Evolutionary conservation across 345 rosid genomes (phyloP), one percentile per base, ranked within the genome.

Genomic region (Linum trigynum): DNA sequence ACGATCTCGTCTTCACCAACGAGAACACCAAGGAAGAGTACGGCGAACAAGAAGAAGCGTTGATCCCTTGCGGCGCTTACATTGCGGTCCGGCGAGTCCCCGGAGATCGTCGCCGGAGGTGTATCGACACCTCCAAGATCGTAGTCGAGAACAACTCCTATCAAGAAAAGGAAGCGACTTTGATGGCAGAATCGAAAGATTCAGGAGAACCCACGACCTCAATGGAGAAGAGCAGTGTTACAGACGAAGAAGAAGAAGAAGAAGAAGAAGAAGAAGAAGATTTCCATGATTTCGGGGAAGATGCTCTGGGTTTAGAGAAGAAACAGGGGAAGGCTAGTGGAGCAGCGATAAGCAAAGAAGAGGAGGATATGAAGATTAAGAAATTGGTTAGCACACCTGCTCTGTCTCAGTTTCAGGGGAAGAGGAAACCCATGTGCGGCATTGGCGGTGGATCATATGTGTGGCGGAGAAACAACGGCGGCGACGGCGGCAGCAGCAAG

Each of bases 41-140:
- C 59, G 17, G 5, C 59, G 32, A 23, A 23, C 32, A 23, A 23
- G 59, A 56, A 15, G 59, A 56, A 0, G 16, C 59, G 17, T 16
- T 56, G 17, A 56, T 56, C 59, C 6, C 35, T 4, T 3, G n/a
- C 59, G 35, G 35, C 5, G 5, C 59, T 56, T 4, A 0, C 7
- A 16, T 56, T 2, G n/a, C 15, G 9, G 7, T 56, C 17, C 59
- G 59, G 9, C 59, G 16, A 5, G 59, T 56, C 15, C 59, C 59
- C 35, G 59, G 59, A 15, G 59, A 56, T 32, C 16, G 59, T n/a
- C 59, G 59, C 32, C 59, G 59, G 32, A 11, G 59, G 59, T 32
- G 32, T 2, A 56, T 56, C 32, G 59, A 56, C 35, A 56, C 35
- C 17, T n/a, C 59, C 5, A 12, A 12, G 7, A 56, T 56, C n/a